These are phyloP conservation scores for Orbilia oligospora DNA, from an alignment of 2,329 filamentous ascomycete species.

Conservation along the genomic window DNA sequence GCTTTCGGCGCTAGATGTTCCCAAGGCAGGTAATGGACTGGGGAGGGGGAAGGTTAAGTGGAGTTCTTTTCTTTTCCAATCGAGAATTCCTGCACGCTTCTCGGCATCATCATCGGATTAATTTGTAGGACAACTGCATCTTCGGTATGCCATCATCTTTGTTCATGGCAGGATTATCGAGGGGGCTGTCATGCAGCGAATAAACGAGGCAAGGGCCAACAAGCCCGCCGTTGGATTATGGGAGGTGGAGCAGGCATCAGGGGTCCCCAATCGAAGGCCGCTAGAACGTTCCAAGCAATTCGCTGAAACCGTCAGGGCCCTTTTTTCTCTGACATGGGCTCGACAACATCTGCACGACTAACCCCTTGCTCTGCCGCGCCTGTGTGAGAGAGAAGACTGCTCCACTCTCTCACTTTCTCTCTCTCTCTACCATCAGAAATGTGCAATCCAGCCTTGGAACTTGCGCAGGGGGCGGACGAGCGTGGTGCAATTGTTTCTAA, in stretches of 20 bases:
- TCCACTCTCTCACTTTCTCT: constrained; percentile 4
- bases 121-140: constrained; percentile 27
- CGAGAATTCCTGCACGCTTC: constrained; percentile 3
- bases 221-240: constrained; percentile 45
- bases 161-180: constrained; percentile 42
- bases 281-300: constrained; percentile 60
- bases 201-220: constrained; percentile 30
- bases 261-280: constrained; percentile 50
- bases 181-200: constrained; percentile 42
- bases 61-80: constrained; percentile 14
- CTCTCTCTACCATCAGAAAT: constrained; percentile 4
- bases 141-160: constrained; percentile 30
- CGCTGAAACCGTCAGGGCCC: constrained; percentile 57
- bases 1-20: constrained; percentile 31
- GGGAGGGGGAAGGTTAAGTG: neutral
- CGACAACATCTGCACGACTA: constrained; percentile 32
- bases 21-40: constrained; percentile 40
- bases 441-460: constrained; percentile 39
- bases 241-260: constrained; percentile 49
- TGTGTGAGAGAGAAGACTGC: constrained; percentile 31
- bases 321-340: constrained; percentile 46
- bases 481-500: constrained; percentile 51
- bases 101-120: constrained; percentile 34
- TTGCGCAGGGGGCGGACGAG: constrained; percentile 33
- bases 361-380: constrained; percentile 48